Conservation (phyloP, 306 rosid genomes). For the Styphnolobium japonicum region DNA sequence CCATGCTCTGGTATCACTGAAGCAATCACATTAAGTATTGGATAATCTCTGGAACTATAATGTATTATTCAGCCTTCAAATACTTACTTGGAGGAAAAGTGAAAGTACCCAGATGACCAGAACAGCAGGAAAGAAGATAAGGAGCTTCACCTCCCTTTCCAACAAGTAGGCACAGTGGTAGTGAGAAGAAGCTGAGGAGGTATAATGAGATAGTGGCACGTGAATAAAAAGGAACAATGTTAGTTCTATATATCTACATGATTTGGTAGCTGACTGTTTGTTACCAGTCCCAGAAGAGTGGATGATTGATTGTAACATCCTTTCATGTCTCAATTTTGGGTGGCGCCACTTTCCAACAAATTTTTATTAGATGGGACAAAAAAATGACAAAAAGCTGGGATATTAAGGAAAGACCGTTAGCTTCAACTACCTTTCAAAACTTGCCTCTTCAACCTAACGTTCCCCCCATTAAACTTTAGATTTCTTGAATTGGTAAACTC, state of each 20-base stretch:
- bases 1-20: neutral
- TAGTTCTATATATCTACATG: constrained; percentile 12
- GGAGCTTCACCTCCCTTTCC: constrained; percentile 2
- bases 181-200: constrained; percentile 6
- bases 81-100: constrained; percentile 36
- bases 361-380: neutral
- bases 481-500: neutral
- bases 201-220: neutral
- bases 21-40: neutral
- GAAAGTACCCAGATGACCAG: neutral
- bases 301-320: constrained; percentile 8
- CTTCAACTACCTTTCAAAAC: constrained; percentile 49
- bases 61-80: neutral
- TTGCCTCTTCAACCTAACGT: constrained; percentile 44
- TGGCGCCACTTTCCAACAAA: constrained; percentile 19
- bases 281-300: constrained; percentile 26
- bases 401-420: constrained; percentile 18
- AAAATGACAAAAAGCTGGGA: neutral
- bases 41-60: neutral
- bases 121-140: neutral
- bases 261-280: constrained; percentile 57
- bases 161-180: neutral
- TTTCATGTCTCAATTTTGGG: constrained; percentile 8
- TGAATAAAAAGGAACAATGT: neutral
- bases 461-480: constrained; percentile 5